These are phyloP conservation scores for Hypsizygus marmoreus DNA, from an alignment of 768 basidiomycete species.

Conservation along the genomic window DNA sequence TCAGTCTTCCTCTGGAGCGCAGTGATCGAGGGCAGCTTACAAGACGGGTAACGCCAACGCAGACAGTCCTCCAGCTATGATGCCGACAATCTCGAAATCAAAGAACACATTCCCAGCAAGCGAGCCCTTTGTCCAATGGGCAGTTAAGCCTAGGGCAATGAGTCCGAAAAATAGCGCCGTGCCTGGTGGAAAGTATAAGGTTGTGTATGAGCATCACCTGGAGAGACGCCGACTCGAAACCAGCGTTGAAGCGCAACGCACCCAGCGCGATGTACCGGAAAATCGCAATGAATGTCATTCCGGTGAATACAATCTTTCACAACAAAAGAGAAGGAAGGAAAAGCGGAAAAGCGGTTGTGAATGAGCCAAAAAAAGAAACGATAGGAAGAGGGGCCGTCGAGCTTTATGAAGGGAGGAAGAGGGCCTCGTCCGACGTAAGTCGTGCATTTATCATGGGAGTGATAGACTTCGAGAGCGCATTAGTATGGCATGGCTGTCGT, in stretches of 20 bases:
- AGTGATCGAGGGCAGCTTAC: slow-evolving; percentile 3
- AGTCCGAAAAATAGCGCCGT: slow-evolving; percentile 12
- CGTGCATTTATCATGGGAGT: too few relatives aligned
- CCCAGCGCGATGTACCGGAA: slow-evolving; percentile 8
- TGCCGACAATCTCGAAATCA: slow-evolving; percentile 15
- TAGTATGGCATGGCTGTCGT: too few relatives aligned
- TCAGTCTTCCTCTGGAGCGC: neutral
- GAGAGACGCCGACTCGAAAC: neutral
- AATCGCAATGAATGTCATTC: slow-evolving; percentile 16
- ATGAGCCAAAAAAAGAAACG: too few relatives aligned
- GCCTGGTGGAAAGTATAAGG: neutral
- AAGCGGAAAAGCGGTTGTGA: too few relatives aligned
- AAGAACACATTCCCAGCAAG: neutral
- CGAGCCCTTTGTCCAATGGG: slow-evolving; percentile 12
- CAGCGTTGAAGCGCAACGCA: neutral
- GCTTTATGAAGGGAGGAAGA: too few relatives aligned
- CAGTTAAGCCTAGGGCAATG: slow-evolving; percentile 11
- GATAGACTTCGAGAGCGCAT: too few relatives aligned
- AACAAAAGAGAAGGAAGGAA: neutral
- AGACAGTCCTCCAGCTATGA: slow-evolving; percentile 13
- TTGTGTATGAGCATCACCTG: neutral
- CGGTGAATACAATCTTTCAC: neutral
- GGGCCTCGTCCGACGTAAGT: too few relatives aligned
- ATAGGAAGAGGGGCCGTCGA: too few relatives aligned
- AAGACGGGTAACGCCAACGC: slow-evolving; percentile 9